A percentile compares a stretch with the other conserved stretches of the same genome.
Conservation (phyloP, 805 yeast species). For the Teunomyces panamensis region DNA sequence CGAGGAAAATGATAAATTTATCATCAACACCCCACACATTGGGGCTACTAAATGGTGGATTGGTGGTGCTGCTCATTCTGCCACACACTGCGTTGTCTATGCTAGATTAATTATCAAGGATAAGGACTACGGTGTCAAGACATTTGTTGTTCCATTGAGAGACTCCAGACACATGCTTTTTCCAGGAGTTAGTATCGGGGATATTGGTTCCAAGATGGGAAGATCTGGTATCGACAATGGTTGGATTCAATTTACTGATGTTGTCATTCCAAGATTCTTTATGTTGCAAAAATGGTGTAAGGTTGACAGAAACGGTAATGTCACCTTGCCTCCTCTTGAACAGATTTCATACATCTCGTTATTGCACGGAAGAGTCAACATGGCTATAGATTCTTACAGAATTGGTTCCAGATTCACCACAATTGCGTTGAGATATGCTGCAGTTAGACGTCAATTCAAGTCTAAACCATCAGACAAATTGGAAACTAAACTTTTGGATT, state of each 20-base stretch:
- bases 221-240: slow-evolving; percentile 49
- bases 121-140: slow-evolving; percentile 45
- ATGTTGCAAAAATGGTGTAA: slow-evolving; percentile 46
- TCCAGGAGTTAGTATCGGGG: slow-evolving; percentile 46
- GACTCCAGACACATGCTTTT: slow-evolving; percentile 40
- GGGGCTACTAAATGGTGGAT: slow-evolving; percentile 53
- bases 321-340: slow-evolving; percentile 42
- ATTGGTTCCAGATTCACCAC: slow-evolving; percentile 41
- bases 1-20: slow-evolving; percentile 37
- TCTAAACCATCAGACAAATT: slow-evolving; percentile 23
- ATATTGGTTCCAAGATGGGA: slow-evolving; percentile 49
- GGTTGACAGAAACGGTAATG: slow-evolving; percentile 39
- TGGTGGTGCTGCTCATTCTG: slow-evolving; percentile 49
- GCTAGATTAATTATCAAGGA: slow-evolving; percentile 45
- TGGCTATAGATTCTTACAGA: slow-evolving; percentile 44
- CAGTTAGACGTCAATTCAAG: slow-evolving; percentile 46
- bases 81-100: slow-evolving; percentile 40
- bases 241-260: slow-evolving; percentile 46
- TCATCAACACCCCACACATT: slow-evolving; percentile 45
- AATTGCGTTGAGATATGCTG: slow-evolving; percentile 44
- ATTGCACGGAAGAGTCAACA: slow-evolving; percentile 44
- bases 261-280: slow-evolving; percentile 43
- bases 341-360: slow-evolving; percentile 44
- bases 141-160: slow-evolving; percentile 45
- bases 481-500: slow-evolving; percentile 43